These are phyloP conservation scores for Boletus sp. DNA, from an alignment of 1,284 basidiomycete species.

Conservation along the genomic window DNA sequence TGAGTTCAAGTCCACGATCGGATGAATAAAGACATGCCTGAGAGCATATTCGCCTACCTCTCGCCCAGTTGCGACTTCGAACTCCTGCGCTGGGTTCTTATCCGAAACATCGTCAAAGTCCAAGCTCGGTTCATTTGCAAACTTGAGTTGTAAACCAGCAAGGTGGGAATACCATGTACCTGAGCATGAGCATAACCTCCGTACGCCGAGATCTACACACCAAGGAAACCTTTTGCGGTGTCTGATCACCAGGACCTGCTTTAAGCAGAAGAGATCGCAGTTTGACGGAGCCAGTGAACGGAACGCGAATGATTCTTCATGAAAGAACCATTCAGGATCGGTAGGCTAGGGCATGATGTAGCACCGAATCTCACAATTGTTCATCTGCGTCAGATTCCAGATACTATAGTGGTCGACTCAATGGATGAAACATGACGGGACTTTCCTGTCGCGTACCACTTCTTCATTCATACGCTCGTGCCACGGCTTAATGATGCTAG, in stretches of 20 bases:
- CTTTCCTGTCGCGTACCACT: conserved; percentile 42
- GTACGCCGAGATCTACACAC: conserved; percentile 40
- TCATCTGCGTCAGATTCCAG: conserved; percentile 82
- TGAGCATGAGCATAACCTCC: not conserved
- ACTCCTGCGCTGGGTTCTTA: conserved; percentile 63
- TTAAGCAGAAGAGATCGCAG: conserved; percentile 73
- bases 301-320: conserved; percentile 70
- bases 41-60: conserved; percentile 75
- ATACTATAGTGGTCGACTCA: conserved; percentile 43
- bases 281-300: conserved; percentile 78
- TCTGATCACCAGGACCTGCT: conserved; percentile 68
- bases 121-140: conserved; percentile 64
- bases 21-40: conserved; percentile 45
- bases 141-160: conserved; percentile 42
- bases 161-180: not conserved
- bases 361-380: conserved; percentile 56
- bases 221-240: conserved; percentile 63
- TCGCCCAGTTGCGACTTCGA: conserved; percentile 61
- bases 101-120: conserved; percentile 74
- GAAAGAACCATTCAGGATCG: conserved; percentile 8
- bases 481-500: conserved; percentile 75
- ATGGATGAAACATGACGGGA: not conserved
- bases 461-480: conserved; percentile 62
- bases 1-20: not conserved
- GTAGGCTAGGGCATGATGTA: not conserved